phyloP scores from a whole-genome alignment of 2,329 filamentous ascomycete genomes.

The Clonostachys solani region DNA sequence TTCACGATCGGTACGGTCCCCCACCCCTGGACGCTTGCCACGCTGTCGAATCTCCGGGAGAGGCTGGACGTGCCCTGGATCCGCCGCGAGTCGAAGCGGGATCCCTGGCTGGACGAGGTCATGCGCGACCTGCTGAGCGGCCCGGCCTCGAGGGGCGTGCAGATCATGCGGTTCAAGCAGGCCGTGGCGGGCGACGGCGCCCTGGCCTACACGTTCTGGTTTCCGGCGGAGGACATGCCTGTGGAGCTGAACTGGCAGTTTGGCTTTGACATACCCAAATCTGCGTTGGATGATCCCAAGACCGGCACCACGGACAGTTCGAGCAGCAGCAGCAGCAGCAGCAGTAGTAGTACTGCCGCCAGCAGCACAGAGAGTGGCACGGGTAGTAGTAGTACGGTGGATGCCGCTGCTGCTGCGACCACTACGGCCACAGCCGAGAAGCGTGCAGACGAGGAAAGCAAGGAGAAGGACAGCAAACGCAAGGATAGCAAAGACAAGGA shows the following conservation, averaged over 20 bases:
- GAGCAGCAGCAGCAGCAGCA: no score
- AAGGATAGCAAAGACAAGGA: neutral
- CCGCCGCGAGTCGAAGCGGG: constrained; percentile 64
- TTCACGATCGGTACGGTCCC: constrained; percentile 87
- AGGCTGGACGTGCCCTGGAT: constrained; percentile 61
- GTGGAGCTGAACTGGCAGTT: constrained; percentile 85
- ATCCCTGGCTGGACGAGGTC: constrained; percentile 71
- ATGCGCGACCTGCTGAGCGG: constrained; percentile 64
- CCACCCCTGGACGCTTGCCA: constrained; percentile 81
- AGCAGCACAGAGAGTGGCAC: no score
- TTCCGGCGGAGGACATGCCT: constrained; percentile 66
- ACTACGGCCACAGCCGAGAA: no score
- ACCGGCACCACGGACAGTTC: neutral
- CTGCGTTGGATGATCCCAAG: neutral
- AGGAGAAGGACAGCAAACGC: constrained; percentile 1
- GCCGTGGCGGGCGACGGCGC: constrained; percentile 67
- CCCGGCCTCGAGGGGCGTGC: constrained; percentile 53
- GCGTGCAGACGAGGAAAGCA: neutral
- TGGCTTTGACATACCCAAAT: constrained; percentile 70
- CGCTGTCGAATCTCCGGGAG: constrained; percentile 59
- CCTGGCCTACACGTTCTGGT: constrained; percentile 68
- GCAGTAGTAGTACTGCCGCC: no score
- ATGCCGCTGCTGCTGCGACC: no score
- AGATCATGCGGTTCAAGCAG: constrained; percentile 76
- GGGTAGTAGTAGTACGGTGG: no score